These are phyloP conservation scores for Ganoderma leucocontextum DNA, from an alignment of 1,284 basidiomycete genomes.

Conservation along the genomic window DNA sequence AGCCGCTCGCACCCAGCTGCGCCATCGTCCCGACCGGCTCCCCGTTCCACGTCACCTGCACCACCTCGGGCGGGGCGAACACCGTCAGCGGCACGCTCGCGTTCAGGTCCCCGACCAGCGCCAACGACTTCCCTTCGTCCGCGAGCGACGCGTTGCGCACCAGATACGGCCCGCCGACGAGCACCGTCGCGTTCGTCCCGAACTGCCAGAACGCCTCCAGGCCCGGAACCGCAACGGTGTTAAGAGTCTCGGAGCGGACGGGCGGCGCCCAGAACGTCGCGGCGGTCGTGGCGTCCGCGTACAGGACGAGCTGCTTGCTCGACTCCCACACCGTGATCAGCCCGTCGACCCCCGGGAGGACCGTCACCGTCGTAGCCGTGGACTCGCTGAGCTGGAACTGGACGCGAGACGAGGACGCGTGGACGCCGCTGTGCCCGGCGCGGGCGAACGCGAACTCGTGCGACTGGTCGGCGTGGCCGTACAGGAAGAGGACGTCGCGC, in stretches of 20 bases:
- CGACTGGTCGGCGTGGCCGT: slow-evolving; percentile 65
- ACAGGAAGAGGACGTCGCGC: slow-evolving; percentile 74
- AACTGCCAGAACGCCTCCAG: slow-evolving; percentile 59
- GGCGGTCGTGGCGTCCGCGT: slow-evolving; percentile 67
- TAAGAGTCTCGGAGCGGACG: slow-evolving; percentile 41
- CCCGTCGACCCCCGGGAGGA: slow-evolving; percentile 60
- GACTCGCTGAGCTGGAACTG: slow-evolving; percentile 12
- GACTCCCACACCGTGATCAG: slow-evolving; percentile 73
- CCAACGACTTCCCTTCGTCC: slow-evolving; percentile 44
- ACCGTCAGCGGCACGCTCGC: slow-evolving; percentile 52
- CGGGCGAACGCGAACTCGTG: slow-evolving; percentile 64
- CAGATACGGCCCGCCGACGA: slow-evolving; percentile 63
- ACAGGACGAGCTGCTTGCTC: slow-evolving; percentile 71
- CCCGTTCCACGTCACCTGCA: slow-evolving; percentile 76
- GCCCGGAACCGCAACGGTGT: slow-evolving; percentile 29
- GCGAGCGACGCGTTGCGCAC: slow-evolving; percentile 57
- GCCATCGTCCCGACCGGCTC: slow-evolving; percentile 46
- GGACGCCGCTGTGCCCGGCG: slow-evolving; percentile 48
- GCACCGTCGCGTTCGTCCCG: slow-evolving; percentile 58
- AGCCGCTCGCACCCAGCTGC: slow-evolving; percentile 18
- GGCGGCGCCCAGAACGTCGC: slow-evolving; percentile 64
- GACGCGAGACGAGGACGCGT: slow-evolving; percentile 36
- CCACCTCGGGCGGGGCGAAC: slow-evolving; percentile 60
- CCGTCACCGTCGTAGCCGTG: slow-evolving; percentile 50
- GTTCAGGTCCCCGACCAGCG: slow-evolving; percentile 57